Conservation (phyloP, 1,284 basidiomycete species). For the Fomitiporia mediterranea region DNA sequence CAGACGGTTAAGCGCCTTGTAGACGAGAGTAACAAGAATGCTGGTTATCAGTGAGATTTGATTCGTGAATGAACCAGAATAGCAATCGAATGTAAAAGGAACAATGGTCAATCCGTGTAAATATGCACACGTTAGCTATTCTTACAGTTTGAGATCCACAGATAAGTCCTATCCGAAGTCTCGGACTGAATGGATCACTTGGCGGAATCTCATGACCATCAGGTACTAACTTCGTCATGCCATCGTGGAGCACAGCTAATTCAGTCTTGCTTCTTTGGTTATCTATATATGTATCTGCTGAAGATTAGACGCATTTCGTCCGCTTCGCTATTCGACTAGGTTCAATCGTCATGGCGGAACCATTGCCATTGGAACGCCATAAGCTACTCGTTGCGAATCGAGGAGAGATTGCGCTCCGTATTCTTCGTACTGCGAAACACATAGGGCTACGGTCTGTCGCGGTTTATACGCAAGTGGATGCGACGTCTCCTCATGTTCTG, state of each 20-base stretch:
- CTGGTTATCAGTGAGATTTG: background rate
- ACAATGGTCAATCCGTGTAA: background rate
- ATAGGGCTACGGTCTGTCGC: slow-evolving; percentile 46
- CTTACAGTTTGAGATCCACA: too few relatives aligned
- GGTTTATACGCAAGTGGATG: slow-evolving; percentile 52
- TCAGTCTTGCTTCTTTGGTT: background rate
- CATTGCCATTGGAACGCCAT: slow-evolving; percentile 23
- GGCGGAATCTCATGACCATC: background rate
- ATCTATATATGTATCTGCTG: background rate
- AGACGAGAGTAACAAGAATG: slow-evolving; percentile 40
- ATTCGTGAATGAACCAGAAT: background rate
- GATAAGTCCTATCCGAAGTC: background rate
- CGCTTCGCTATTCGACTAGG: too few relatives aligned
- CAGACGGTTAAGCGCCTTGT: slow-evolving; percentile 45
- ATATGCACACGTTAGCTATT: background rate
- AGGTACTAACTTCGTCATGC: background rate
- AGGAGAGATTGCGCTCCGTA: slow-evolving; percentile 51
- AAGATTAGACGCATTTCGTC: too few relatives aligned
- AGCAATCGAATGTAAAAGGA: background rate
- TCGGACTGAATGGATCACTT: background rate
- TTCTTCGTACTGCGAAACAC: slow-evolving; percentile 48
- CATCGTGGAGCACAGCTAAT: too few relatives aligned
- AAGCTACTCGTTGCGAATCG: slow-evolving; percentile 46
- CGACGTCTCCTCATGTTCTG: slow-evolving; percentile 48
- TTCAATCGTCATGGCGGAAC: background rate